A percentile compares a stretch with the other conserved stretches of the same genome.
These are phyloP conservation scores for Backusella sp. DNA, from an alignment of 192 early-diverging fungal genomes.

Conservation along the genomic window DNA sequence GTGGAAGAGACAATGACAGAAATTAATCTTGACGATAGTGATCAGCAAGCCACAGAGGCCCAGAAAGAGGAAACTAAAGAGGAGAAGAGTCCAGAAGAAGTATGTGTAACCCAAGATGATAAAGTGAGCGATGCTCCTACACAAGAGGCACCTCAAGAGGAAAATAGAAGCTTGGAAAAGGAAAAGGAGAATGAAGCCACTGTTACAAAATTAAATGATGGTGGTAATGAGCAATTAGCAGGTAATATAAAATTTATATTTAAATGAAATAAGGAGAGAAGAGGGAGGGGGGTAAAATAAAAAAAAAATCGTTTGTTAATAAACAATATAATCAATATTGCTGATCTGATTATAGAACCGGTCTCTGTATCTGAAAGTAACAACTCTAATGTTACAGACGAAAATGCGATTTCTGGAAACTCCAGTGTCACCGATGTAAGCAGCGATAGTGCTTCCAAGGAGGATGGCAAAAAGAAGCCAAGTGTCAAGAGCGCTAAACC, in stretches of 20 bases:
- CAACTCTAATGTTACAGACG: neutral
- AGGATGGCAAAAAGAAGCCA: neutral
- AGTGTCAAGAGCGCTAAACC: constrained; percentile 6
- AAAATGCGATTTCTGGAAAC: neutral
- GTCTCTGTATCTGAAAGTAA: neutral
- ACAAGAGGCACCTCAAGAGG: neutral
- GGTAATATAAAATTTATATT: neutral
- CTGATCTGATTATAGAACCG: neutral
- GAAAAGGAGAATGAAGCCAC: neutral
- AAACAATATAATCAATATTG: neutral
- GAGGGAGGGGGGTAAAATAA: neutral
- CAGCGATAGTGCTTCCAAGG: neutral
- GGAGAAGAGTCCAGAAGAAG: neutral
- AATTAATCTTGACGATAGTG: constrained; percentile 3
- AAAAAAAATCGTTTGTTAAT: neutral
- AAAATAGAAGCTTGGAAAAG: neutral
- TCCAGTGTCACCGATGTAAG: constrained; percentile 3
- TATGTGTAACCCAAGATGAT: neutral
- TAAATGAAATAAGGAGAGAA: neutral
- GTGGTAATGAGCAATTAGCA: neutral
- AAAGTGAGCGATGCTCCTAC: neutral
- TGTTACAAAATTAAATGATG: neutral
- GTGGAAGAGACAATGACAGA: constrained; percentile 7
- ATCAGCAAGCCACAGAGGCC: neutral
- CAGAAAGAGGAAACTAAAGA: neutral